Evolutionary conservation across 495 filamentous ascomycete species (phyloP), one percentile per base, ranked within the genome.

Genomic region (Penicillium chermesinum): DNA sequence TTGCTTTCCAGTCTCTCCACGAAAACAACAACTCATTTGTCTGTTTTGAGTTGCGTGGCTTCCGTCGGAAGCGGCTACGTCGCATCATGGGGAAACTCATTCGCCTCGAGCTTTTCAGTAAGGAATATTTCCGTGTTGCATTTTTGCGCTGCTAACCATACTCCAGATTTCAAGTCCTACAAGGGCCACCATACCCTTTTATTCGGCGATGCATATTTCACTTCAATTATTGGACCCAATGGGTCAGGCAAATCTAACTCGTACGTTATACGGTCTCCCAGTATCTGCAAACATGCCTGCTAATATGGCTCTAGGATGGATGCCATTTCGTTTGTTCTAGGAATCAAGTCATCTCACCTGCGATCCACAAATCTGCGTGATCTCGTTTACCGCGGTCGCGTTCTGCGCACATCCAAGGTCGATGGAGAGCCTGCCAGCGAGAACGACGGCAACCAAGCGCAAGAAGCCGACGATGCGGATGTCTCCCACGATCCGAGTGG

Each of bases 211-310:
- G 91, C 89, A 3, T 97, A 96, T 63, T 99, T 99, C 66, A 99
- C 93, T 36, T 99, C 93, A 20, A 96, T 99, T 61, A 96, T 99
- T 60, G 93, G 93, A 14, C 93, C 93, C 57, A 99, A 99, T 87
- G 93, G 93, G 70, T 97, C 94, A 39, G 93, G 93, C 22, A 99
- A 99, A 70, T 97, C 94, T n/a, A 99, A 99, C 64, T 96, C 91
- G 90, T 95, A 69, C 64, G 85, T 77, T n/a, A 20, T 41, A 44
- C 16, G 44, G 16, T 47, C 16, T 44, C 7, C 10, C 46, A 17
- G 30, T 27, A 21, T 15, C 30, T 14, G 14, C 17, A n/a, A 9
- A 20, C 20, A 9, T 16, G 2, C 22, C 10, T 30, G 6, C n/a
- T 2, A n/a, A 25, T 12, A 35, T 13, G 27, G 19, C 46, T 38